Percentiles rank a stretch among this genome's conserved stretches.
Evolutionary conservation across 805 yeast species (phyloP).

Genomic region (Huiozyma naganishii): DNA sequence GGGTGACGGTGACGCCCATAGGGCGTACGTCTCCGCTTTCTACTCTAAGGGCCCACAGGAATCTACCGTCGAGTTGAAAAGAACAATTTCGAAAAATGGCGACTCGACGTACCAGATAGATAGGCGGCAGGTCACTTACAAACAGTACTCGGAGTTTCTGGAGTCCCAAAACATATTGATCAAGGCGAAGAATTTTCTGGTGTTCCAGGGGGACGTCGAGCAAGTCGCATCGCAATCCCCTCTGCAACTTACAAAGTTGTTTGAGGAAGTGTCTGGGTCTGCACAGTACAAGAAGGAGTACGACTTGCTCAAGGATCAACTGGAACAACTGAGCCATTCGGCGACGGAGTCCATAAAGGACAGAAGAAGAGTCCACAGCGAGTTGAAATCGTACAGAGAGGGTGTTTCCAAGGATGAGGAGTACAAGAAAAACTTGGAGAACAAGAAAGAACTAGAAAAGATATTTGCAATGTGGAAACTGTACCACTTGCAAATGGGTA

Average conservation of each 20-base stretch:
- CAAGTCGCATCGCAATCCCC: constrained; percentile 84
- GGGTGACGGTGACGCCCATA: constrained; percentile 11
- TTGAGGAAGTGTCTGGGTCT: constrained; percentile 83
- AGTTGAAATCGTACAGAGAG: constrained; percentile 64
- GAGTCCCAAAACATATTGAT: constrained; percentile 73
- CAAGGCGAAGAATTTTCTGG: constrained; percentile 83
- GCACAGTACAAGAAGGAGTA: constrained; percentile 55
- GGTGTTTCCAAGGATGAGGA: constrained; percentile 63
- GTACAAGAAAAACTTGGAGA: constrained; percentile 45
- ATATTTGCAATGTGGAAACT: constrained; percentile 51
- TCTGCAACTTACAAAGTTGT: constrained; percentile 53
- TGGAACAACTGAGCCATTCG: constrained; percentile 52
- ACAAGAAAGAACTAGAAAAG: constrained; percentile 37
- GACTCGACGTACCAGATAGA: constrained; percentile 59
- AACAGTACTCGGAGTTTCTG: constrained; percentile 54
- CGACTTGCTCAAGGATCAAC: constrained; percentile 50
- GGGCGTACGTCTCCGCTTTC: constrained; percentile 68
- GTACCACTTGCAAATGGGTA: constrained; percentile 43
- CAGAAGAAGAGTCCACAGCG: constrained; percentile 60
- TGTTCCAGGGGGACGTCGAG: constrained; percentile 95
- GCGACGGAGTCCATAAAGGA: constrained; percentile 56
- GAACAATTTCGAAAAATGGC: constrained; percentile 51
- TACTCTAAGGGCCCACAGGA: constrained; percentile 45
- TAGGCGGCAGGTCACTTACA: constrained; percentile 46
- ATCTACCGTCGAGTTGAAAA: constrained; percentile 45